Conservation (phyloP, 1,139 yeast genomes). For the Lodderomyces margitis region DNA sequence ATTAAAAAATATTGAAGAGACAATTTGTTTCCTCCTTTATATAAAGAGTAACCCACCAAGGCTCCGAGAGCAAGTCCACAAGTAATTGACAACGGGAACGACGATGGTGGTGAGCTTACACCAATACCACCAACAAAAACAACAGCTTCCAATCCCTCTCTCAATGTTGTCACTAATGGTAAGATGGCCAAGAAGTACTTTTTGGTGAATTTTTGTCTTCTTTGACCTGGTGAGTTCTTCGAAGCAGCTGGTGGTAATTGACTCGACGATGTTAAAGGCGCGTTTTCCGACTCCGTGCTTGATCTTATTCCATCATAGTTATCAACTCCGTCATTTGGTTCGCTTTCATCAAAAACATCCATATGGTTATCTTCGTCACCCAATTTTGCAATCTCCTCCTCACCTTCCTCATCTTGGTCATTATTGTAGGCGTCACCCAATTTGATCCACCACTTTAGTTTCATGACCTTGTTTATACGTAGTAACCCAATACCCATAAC, state of each 20-base stretch:
- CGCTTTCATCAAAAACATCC: slow-evolving; percentile 2
- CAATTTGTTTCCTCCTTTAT: slow-evolving; percentile 41
- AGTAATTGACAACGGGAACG: slow-evolving; percentile 40
- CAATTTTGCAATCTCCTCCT: slow-evolving; percentile 17
- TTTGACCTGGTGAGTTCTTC: background rate
- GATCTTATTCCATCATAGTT: slow-evolving; percentile 16
- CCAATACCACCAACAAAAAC: slow-evolving; percentile 50
- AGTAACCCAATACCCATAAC: slow-evolving; percentile 87
- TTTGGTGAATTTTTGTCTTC: slow-evolving; percentile 20
- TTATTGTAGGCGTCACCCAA: slow-evolving; percentile 39
- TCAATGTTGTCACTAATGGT: slow-evolving; percentile 43
- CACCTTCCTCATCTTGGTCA: slow-evolving; percentile 18
- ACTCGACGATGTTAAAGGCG: slow-evolving; percentile 13
- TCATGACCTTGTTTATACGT: slow-evolving; percentile 68
- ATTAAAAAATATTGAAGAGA: slow-evolving; percentile 44
- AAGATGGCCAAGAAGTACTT: slow-evolving; percentile 40
- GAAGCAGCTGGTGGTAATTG: background rate
- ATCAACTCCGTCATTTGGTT: background rate
- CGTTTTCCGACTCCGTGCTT: slow-evolving; percentile 14
- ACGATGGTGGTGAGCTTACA: slow-evolving; percentile 37
- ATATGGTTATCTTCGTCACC: slow-evolving; percentile 12
- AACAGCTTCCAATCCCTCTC: slow-evolving; percentile 51
- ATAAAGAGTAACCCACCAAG: slow-evolving; percentile 35
- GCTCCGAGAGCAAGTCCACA: slow-evolving; percentile 37
- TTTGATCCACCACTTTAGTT: slow-evolving; percentile 50